Conservation (phyloP, 2,329 filamentous ascomycete species). For the Cordyceps pruinosa region DNA sequence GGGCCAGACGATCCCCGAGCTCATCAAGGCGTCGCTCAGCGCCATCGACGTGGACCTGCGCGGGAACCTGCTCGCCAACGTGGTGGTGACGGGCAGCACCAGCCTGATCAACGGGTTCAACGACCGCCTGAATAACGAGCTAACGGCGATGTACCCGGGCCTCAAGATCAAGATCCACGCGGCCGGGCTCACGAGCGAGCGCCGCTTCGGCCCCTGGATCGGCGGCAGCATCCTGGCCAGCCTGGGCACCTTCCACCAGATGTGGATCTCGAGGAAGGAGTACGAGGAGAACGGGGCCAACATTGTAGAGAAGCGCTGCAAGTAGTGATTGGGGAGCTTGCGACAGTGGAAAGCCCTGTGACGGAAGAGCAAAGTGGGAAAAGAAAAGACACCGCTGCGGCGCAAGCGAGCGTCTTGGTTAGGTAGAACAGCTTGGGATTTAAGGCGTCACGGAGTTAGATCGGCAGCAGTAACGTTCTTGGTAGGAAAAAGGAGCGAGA, state of each 20-base stretch:
- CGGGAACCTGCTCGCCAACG: constrained; percentile 74
- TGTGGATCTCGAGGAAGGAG: constrained; percentile 98
- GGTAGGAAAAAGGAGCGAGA: neutral
- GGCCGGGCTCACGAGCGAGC: constrained; percentile 76
- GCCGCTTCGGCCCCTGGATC: constrained; percentile 91
- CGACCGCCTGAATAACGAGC: constrained; percentile 79
- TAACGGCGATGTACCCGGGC: constrained; percentile 74
- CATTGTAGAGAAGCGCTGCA: constrained; percentile 95
- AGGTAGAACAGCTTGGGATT: constrained; percentile 6
- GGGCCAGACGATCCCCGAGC: constrained; percentile 72
- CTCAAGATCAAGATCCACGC: constrained; percentile 84
- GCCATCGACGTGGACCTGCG: constrained; percentile 86
- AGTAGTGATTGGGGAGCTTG: constrained; percentile 43
- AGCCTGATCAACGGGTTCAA: constrained; percentile 87
- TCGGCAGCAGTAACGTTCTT: neutral
- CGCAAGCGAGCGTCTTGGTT: constrained; percentile 2
- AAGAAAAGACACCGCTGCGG: neutral
- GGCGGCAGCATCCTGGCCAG: constrained; percentile 93
- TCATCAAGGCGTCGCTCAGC: constrained; percentile 70
- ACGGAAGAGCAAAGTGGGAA: neutral
- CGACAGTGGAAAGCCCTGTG: neutral
- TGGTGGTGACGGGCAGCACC: constrained; percentile 86
- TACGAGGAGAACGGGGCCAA: constrained; percentile 89
- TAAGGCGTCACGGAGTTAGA: constrained; percentile 12
- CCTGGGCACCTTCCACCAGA: constrained; percentile 95